Conservation (phyloP, 345 rosid species). For the Brassica carinata region DNA sequence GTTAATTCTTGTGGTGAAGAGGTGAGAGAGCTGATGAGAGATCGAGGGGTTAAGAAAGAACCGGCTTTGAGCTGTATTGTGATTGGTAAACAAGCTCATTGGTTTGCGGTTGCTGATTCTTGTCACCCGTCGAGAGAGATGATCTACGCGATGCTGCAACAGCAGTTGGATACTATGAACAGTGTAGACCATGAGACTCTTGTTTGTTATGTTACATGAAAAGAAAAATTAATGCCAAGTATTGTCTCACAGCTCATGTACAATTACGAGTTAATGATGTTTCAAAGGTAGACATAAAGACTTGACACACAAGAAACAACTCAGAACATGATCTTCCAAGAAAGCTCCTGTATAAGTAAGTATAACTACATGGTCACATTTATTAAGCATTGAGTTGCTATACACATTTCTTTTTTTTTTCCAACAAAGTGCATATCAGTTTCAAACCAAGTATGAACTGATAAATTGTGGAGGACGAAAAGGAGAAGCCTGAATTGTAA, state of each 20-base stretch:
- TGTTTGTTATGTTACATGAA: slow-evolving; percentile 15
- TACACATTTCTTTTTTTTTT: neutral
- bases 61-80: slow-evolving; percentile 58
- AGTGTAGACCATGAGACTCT: slow-evolving; percentile 26
- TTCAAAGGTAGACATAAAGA: neutral
- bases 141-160: slow-evolving; percentile 37
- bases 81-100: slow-evolving; percentile 41
- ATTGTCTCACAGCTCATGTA: too few relatives aligned
- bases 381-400: neutral
- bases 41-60: slow-evolving; percentile 51
- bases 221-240: neutral
- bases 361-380: slow-evolving; percentile 4
- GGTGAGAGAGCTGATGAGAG: slow-evolving; percentile 47
- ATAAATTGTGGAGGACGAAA: slow-evolving; percentile 1
- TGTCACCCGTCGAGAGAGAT: slow-evolving; percentile 38
- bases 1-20: slow-evolving; percentile 38
- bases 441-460: slow-evolving; percentile 7
- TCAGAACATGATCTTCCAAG: slow-evolving; percentile 18
- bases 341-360: neutral
- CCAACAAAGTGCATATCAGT: slow-evolving; percentile 18
- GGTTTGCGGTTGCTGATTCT: slow-evolving; percentile 35
- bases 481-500: slow-evolving; percentile 72
- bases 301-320: neutral
- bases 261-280: slow-evolving; percentile 5
- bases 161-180: slow-evolving; percentile 39